Conservation (phyloP, 345 rosid genomes). For the Melaleuca quinquenervia region DNA sequence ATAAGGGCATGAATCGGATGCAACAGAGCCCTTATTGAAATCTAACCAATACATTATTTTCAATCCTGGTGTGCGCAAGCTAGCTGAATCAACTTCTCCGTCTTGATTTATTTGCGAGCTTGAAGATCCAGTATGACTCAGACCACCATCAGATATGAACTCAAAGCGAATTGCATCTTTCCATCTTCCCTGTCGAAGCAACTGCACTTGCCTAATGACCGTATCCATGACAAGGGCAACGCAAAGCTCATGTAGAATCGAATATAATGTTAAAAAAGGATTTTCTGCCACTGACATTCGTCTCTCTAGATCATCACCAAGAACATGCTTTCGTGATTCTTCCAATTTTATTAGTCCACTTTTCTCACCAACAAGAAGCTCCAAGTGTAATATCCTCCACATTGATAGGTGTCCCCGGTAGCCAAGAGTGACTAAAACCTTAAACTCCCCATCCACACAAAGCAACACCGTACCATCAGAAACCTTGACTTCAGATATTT, state of each 20-base stretch:
- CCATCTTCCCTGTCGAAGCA: slow-evolving; percentile 89
- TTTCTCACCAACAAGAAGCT: slow-evolving; percentile 94
- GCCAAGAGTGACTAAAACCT: slow-evolving; percentile 95
- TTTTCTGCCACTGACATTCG: slow-evolving; percentile 85
- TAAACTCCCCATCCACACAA: slow-evolving; percentile 77
- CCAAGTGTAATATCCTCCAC: slow-evolving; percentile 98
- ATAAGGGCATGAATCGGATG: slow-evolving; percentile 50
- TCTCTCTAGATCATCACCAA: slow-evolving; percentile 97
- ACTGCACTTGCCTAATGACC: slow-evolving; percentile 85
- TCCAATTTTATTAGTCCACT: slow-evolving; percentile 70
- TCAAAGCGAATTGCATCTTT: slow-evolving; percentile 89
- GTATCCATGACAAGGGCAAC: slow-evolving; percentile 92
- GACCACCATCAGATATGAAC: slow-evolving; percentile 54
- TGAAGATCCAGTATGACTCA: slow-evolving; percentile 16
- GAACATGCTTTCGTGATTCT: slow-evolving; percentile 56
- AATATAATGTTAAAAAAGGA: slow-evolving; percentile 64
- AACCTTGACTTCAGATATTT: slow-evolving; percentile 76
- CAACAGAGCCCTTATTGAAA: slow-evolving; percentile 43
- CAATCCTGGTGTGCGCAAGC: slow-evolving; percentile 76
- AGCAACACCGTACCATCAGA: slow-evolving; percentile 75
- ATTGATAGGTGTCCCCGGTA: slow-evolving; percentile 83
- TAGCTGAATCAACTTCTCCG: slow-evolving; percentile 70
- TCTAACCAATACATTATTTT: slow-evolving; percentile 84
- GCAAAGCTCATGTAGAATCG: slow-evolving; percentile 87
- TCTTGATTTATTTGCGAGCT: slow-evolving; percentile 60